Evolutionary conservation across 225 moss, liverwort and hornwort species (phyloP).

Genomic region (Polytrichum formosum): DNA sequence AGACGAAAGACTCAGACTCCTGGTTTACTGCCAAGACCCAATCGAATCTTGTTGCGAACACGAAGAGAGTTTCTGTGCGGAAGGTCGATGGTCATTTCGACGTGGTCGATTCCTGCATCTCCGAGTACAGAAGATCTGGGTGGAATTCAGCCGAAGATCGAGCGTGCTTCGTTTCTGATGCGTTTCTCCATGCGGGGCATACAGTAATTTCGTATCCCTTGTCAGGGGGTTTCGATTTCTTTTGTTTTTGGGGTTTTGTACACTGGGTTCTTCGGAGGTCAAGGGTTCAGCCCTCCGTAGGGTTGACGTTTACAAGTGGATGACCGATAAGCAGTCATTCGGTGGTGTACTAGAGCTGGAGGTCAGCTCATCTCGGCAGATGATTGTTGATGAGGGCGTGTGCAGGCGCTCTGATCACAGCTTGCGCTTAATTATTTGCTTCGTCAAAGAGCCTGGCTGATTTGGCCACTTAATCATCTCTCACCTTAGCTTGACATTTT

Average conservation of each 20-base stretch:
- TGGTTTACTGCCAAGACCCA: no score
- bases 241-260: conserved; percentile 20
- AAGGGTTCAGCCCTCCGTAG: conserved; percentile 41
- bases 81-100: no score
- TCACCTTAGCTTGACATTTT: neutral
- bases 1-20: no score
- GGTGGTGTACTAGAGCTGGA: conserved; percentile 32
- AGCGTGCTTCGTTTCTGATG: no score
- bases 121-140: no score
- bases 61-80: no score
- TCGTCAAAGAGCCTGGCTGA: conserved; percentile 67
- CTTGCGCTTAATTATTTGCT: conserved; percentile 57
- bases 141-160: no score
- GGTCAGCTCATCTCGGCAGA: conserved; percentile 29
- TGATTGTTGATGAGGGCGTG: conserved; percentile 35
- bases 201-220: neutral
- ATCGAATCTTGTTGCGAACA: no score
- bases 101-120: no score
- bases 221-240: neutral
- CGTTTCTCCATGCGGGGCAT: no score
- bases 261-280: conserved; percentile 41
- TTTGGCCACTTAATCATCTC: conserved; percentile 12
- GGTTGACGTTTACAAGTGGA: conserved; percentile 53
- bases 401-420: conserved; percentile 58
- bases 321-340: conserved; percentile 34